Evolutionary conservation across 345 rosid genomes (phyloP), one percentile per base, ranked within the genome.

Genomic region (Ceriops tagal): DNA sequence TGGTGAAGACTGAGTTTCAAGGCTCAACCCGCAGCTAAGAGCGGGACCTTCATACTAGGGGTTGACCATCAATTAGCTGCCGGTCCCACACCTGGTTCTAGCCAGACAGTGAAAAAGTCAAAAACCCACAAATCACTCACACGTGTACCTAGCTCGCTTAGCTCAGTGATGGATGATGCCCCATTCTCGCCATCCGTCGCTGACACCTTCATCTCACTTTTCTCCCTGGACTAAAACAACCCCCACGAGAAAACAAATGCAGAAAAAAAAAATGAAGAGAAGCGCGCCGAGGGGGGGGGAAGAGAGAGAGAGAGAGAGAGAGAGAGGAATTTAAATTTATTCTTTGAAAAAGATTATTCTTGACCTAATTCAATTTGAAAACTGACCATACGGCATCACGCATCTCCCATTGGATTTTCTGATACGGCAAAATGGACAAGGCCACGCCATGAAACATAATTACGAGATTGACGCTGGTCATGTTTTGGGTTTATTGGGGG

Each of bases 401-500:
- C 76, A 88, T 87, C 87, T 78, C 81, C 85, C 83, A 70, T 87
- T 89, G 88, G 97, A 93, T 91, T 89, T 80, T 80, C 92, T 93
- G 95, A 84, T 95, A 84, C 31, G 28, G 0, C 11, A 43, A 72
- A 69, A 67, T 61, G 46, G 34, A 79, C 61, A 62, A 37, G 73
- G 67, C 82, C 80, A 34, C 61, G 46, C 52, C 66, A 18, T 69
- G 5, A 1, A 24, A 21, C 10, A 30, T 69, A 80, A 89, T 88
- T 81, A 78, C 84, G 68, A 71, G 65, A 69, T 46, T 59, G 77
- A 63, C 83, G 62, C 72, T 64, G 53, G 8, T 55, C 73, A 0
- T 47, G 66, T 58, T 68, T 73, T 15, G 2, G 19, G 19, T 16
- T 13, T 13, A 2, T 13, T 43, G 13, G 19, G 15, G 18, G 49